A percentile compares a stretch with the other conserved stretches of the same genome.
Evolutionary conservation across 352 stramenopile genomes (phyloP).

Genomic region (Blastocystis sp.): DNA sequence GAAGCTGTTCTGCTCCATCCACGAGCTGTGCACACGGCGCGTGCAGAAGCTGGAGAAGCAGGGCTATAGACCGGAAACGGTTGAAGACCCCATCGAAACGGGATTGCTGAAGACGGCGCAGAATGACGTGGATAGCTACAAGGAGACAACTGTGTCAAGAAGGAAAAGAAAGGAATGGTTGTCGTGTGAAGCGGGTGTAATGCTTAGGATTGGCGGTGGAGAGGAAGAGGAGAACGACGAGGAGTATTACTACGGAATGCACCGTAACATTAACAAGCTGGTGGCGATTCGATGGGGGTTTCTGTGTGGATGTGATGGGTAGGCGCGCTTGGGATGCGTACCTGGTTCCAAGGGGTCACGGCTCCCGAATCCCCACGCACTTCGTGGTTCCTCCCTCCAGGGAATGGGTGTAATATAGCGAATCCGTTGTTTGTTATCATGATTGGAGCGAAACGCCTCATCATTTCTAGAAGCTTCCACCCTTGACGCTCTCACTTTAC

Average conservation of each 20-base stretch:
- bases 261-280: conserved; percentile 57
- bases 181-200: not conserved
- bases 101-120: not conserved
- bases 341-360: conserved; percentile 23
- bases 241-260: conserved; percentile 39
- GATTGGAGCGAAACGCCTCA: conserved; percentile 42
- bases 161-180: conserved; percentile 51
- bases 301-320: not conserved
- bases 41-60: conserved; percentile 14
- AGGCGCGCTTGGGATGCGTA: conserved; percentile 58
- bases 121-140: conserved; percentile 30
- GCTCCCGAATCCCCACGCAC: conserved; percentile 60
- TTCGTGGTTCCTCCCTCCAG: conserved; percentile 44
- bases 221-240: conserved; percentile 56
- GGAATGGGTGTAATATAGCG: conserved; percentile 14
- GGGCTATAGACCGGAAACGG: not conserved
- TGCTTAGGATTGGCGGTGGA: conserved; percentile 14
- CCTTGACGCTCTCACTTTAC: not conserved
- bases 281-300: conserved; percentile 32
- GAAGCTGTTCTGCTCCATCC: conserved; percentile 31
- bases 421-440: not conserved
- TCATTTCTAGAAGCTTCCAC: conserved; percentile 66
- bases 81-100: conserved; percentile 1
- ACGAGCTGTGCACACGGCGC: not conserved
- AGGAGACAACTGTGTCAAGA: conserved; percentile 6